These are phyloP conservation scores for Lichina pygmaea DNA, from an alignment of 495 filamentous ascomycete species.

Conservation along the genomic window DNA sequence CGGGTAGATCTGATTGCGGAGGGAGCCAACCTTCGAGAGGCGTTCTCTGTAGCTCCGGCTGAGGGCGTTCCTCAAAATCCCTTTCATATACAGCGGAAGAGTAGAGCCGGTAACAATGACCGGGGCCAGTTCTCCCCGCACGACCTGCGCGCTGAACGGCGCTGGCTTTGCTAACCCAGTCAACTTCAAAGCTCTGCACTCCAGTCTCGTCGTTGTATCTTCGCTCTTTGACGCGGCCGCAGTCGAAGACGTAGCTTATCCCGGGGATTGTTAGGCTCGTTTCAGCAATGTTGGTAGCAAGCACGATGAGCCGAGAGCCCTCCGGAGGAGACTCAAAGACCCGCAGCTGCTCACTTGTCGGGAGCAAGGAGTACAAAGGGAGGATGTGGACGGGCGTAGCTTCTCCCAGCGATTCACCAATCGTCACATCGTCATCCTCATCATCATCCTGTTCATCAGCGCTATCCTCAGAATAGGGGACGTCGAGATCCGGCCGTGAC, in stretches of 20 bases:
- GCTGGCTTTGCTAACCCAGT: slow-evolving; percentile 94
- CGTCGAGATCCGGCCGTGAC: slow-evolving; percentile 19
- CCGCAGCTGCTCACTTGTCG: slow-evolving; percentile 69
- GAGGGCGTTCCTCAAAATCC: slow-evolving; percentile 63
- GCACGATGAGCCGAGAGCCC: slow-evolving; percentile 60
- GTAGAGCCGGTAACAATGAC: slow-evolving; percentile 85
- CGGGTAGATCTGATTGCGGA: slow-evolving; percentile 24
- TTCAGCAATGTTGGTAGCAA: slow-evolving; percentile 94
- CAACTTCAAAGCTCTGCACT: slow-evolving; percentile 83
- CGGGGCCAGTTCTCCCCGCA: slow-evolving; percentile 84
- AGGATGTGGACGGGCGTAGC: slow-evolving; percentile 39
- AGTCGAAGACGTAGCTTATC: slow-evolving; percentile 89
- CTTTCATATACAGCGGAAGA: slow-evolving; percentile 84
- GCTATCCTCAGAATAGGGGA: slow-evolving; percentile 17
- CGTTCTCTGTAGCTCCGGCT: slow-evolving; percentile 74
- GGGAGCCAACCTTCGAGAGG: slow-evolving; percentile 44
- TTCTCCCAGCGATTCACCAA: slow-evolving; percentile 19
- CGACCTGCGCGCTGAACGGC: slow-evolving; percentile 81
- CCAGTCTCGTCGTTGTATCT: slow-evolving; percentile 61
- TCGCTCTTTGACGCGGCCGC: slow-evolving; percentile 74
- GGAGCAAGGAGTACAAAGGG: slow-evolving; percentile 82
- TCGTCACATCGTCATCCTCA: slow-evolving; percentile 29
- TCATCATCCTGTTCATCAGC: slow-evolving; percentile 28
- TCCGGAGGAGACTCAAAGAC: slow-evolving; percentile 82
- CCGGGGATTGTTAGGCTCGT: slow-evolving; percentile 92